Evolutionary conservation across 225 moss, liverwort and hornwort genomes (phyloP).

Genomic region (Bryum argenteum): DNA sequence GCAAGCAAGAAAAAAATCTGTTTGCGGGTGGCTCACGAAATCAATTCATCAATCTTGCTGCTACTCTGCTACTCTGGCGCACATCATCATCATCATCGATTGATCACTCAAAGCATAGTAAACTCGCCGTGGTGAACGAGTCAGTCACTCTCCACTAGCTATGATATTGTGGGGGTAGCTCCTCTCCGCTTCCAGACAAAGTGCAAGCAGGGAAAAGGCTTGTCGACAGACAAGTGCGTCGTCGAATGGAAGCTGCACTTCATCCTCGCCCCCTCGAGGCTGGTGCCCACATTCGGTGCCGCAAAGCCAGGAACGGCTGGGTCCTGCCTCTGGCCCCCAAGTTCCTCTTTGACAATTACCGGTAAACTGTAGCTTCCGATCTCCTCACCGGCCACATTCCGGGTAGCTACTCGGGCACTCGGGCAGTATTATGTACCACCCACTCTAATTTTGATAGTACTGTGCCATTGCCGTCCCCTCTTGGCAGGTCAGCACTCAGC

Average conservation of each 20-base stretch:
- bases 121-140: neutral
- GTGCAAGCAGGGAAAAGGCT: neutral
- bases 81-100: no score
- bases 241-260: constrained; percentile 24
- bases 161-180: no score
- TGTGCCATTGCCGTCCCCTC: no score
- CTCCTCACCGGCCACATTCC: constrained; percentile 11
- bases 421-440: no score
- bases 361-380: neutral
- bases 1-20: neutral
- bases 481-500: no score
- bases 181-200: no score
- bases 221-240: neutral
- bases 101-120: no score
- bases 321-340: neutral
- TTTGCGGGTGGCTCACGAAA: neutral
- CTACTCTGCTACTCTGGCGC: no score
- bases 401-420: neutral
- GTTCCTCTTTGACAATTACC: neutral
- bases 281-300: constrained; percentile 27
- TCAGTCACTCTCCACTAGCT: neutral
- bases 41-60: neutral
- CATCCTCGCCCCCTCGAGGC: constrained; percentile 21
- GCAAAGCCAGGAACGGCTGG: constrained; percentile 11
- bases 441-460: no score